phyloP scores from a whole-genome alignment of 176 grass and related monocot genomes.

The Avena insularis region DNA sequence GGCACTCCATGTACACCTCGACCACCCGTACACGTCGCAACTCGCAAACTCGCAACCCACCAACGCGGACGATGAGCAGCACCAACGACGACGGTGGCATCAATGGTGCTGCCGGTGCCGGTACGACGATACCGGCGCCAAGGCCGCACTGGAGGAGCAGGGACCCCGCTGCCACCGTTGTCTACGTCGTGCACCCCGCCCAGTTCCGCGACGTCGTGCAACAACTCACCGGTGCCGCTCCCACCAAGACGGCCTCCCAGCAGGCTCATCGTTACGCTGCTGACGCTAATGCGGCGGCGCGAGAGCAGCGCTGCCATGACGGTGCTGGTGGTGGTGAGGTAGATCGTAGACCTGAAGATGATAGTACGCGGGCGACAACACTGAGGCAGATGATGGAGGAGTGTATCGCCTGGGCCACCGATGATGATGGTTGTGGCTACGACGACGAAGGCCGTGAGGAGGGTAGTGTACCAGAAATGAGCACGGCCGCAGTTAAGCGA shows the following conservation, averaged over 20 bases:
- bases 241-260: not conserved
- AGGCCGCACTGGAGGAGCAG: constrained; percentile 45
- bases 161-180: constrained; percentile 31
- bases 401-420: constrained; percentile 37
- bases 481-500: not conserved
- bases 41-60: too few species aligned
- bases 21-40: not conserved
- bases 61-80: not conserved
- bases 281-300: not conserved
- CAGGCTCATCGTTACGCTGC: not conserved
- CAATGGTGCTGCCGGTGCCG: not conserved
- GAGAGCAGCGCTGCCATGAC: not conserved
- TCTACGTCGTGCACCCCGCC: constrained; percentile 33
- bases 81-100: not conserved
- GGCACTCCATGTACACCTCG: not conserved
- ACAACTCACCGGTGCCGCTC: constrained; percentile 36
- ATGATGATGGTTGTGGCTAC: not conserved
- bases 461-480: not conserved
- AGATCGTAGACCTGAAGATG: too few species aligned
- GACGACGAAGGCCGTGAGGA: not conserved
- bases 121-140: not conserved
- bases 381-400: constrained; percentile 49
- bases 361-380: not conserved
- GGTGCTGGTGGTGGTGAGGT: not conserved
- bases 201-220: constrained; percentile 48